Conservation (phyloP, 768 basidiomycete genomes). For the Rhodotorula diobovata region DNA sequence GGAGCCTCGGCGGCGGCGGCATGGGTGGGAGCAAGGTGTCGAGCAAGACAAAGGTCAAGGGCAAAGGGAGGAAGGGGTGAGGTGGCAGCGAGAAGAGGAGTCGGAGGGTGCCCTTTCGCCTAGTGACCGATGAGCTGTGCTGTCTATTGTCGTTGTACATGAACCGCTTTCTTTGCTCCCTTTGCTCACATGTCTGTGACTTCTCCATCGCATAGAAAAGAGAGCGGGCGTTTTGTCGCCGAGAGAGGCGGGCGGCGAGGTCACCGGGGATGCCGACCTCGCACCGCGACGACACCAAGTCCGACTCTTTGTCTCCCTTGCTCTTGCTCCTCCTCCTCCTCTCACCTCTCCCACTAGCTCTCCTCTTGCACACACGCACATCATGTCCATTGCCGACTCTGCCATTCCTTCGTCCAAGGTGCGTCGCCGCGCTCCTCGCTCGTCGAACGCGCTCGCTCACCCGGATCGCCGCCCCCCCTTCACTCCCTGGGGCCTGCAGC, state of each 20-base stretch:
- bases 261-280: too few species aligned
- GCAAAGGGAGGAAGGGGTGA: not conserved
- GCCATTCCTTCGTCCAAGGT: conserved; percentile 25
- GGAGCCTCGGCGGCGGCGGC: not conserved
- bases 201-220: too few species aligned
- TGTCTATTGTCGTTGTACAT: not conserved
- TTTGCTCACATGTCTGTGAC: too few species aligned
- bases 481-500: not conserved
- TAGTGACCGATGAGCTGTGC: not conserved
- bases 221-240: too few species aligned
- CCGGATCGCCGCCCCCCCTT: not conserved
- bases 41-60: not conserved
- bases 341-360: not conserved
- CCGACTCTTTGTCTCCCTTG: not conserved
- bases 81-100: not conserved
- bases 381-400: conserved; percentile 30
- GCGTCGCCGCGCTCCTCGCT: not conserved
- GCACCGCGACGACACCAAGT: too few species aligned
- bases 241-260: too few species aligned
- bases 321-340: not conserved
- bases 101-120: not conserved
- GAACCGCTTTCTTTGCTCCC: too few species aligned
- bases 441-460: not conserved
- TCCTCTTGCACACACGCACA: not conserved
- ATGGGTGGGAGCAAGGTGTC: too few species aligned